Conservation (phyloP, 306 rosid genomes). For the Cucumis hystrix region DNA sequence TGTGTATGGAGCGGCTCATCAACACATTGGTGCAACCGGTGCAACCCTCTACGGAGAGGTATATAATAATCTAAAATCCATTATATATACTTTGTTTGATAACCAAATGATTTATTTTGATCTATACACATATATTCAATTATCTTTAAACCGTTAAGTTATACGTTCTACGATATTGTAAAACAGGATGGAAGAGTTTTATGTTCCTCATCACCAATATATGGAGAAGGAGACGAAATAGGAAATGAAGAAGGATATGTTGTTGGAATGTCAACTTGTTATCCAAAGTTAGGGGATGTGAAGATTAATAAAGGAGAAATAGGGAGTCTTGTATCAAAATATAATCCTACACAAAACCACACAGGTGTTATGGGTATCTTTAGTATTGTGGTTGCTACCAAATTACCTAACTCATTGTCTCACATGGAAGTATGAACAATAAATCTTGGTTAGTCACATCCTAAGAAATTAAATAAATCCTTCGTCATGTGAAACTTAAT, state of each 20-base stretch:
- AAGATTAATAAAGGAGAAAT: constrained; percentile 47
- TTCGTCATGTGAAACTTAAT: not conserved
- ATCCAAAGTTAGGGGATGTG: constrained; percentile 50
- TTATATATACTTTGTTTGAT: no score
- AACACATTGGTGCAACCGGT: constrained; percentile 58
- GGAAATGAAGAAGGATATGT: constrained; percentile 59
- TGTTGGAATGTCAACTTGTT: constrained; percentile 82
- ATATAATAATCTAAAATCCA: not conserved
- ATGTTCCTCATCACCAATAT: constrained; percentile 58
- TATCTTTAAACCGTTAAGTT: no score
- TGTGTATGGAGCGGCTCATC: constrained; percentile 70
- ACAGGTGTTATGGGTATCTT: constrained; percentile 75
- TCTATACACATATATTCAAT: not conserved
- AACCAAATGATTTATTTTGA: no score
- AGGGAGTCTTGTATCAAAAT: constrained; percentile 33
- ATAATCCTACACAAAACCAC: constrained; percentile 28
- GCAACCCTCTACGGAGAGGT: constrained; percentile 62
- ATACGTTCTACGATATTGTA: not conserved
- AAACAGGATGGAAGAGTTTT: constrained; percentile 55
- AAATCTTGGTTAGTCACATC: not conserved
- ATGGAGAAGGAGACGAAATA: constrained; percentile 52
- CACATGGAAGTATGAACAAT: not conserved
- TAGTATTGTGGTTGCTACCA: constrained; percentile 49
- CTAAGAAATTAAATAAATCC: no score
- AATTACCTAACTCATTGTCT: constrained; percentile 25